Percentiles rank a stretch among this genome's conserved stretches.
Conservation (phyloP, 352 stramenopile genomes). For the Globisporangium sylvaticum region DNA sequence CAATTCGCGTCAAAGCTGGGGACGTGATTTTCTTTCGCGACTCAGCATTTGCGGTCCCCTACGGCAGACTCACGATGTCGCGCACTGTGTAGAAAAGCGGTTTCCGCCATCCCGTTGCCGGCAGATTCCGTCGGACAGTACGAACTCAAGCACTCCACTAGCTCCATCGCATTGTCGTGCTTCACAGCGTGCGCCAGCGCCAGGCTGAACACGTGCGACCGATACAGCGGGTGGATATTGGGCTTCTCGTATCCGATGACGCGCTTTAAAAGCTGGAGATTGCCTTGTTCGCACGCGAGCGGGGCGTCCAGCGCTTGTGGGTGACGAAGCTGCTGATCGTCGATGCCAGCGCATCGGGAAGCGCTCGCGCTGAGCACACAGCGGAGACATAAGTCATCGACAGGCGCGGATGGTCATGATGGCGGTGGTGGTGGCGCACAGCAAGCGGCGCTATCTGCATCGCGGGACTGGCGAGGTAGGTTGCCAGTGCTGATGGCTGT, state of each 20-base stretch:
- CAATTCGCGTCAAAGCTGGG: no score
- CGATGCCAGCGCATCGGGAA: not conserved
- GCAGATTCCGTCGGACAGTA: not conserved
- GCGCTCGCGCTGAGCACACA: not conserved
- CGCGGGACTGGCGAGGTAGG: no score
- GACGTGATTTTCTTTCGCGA: no score
- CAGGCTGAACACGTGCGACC: not conserved
- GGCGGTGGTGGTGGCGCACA: no score
- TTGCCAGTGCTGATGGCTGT: no score
- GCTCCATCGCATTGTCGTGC: not conserved
- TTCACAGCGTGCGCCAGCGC: not conserved
- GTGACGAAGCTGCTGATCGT: not conserved
- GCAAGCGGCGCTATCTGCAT: no score
- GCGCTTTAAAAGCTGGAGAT: not conserved
- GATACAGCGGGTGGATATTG: not conserved
- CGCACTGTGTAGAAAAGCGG: no score
- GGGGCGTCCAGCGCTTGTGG: not conserved
- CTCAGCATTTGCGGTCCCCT: no score
- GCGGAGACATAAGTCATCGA: not conserved
- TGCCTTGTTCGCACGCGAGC: not conserved
- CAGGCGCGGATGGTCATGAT: not conserved
- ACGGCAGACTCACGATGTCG: no score
- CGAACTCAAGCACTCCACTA: not conserved
- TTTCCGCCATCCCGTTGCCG: not conserved
- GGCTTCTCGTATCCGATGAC: not conserved